Conservation (phyloP, 768 basidiomycete species). For the Naematelia aurantialba region DNA sequence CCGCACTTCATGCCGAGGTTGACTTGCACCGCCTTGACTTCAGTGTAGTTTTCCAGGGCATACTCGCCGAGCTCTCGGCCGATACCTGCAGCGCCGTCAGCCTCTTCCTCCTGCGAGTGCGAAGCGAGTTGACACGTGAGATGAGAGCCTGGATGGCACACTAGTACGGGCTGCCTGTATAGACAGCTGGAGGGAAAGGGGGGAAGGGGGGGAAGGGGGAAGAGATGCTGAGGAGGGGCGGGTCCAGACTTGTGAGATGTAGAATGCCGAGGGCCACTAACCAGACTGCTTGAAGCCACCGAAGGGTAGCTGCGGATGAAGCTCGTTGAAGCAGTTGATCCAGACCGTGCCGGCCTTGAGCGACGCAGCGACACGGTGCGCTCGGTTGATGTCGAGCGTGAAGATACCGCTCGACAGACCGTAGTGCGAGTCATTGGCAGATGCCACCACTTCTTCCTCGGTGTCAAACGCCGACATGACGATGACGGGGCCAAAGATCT, state of each 20-base stretch:
- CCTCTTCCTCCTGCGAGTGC: not conserved
- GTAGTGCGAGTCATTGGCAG: constrained; percentile 84
- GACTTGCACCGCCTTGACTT: constrained; percentile 62
- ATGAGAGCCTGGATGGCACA: not conserved
- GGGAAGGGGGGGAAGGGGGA: not conserved
- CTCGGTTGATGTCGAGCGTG: constrained; percentile 70
- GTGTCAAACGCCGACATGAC: constrained; percentile 76
- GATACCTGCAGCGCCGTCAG: constrained; percentile 49
- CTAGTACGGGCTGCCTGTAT: not conserved
- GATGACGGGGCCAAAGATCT: constrained; percentile 95
- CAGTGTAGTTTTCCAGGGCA: constrained; percentile 61
- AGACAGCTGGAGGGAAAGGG: not conserved
- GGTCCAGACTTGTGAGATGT: no score
- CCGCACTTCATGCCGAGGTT: constrained; percentile 24
- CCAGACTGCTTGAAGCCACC: constrained; percentile 83
- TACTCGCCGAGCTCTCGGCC: constrained; percentile 78
- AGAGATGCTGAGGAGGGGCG: not conserved
- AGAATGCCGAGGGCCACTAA: no score
- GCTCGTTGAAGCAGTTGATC: constrained; percentile 47
- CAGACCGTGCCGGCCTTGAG: constrained; percentile 70
- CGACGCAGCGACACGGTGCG: constrained; percentile 66
- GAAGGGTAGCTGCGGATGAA: constrained; percentile 82
- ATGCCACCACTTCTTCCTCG: constrained; percentile 65
- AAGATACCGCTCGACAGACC: constrained; percentile 78
- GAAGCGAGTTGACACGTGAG: not conserved